phyloP scores from a whole-genome alignment of 352 stramenopile genomes.

The Phytopythium ostracodes region DNA sequence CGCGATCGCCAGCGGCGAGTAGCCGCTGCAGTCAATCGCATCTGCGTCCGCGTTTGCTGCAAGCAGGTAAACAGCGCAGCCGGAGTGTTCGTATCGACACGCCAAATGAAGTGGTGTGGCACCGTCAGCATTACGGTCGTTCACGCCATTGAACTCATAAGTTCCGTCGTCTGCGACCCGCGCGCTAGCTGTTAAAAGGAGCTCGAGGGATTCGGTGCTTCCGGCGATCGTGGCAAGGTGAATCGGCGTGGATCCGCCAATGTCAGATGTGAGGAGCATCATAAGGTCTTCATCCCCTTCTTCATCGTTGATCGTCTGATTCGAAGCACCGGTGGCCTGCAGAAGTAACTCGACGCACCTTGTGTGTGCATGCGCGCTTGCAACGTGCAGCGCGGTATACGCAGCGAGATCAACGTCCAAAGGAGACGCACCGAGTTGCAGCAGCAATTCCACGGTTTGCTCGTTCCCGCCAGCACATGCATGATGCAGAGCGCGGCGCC shows the following conservation, averaged over 20 bases:
- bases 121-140: slow-evolving; percentile 36
- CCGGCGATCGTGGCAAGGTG: slow-evolving; percentile 28
- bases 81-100: slow-evolving; percentile 24
- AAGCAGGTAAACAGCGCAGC: slow-evolving; percentile 60
- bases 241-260: slow-evolving; percentile 25
- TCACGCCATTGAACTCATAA: slow-evolving; percentile 56
- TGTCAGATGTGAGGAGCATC: slow-evolving; percentile 5
- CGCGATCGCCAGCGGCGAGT: slow-evolving; percentile 36
- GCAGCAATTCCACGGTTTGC: slow-evolving; percentile 40
- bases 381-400: slow-evolving; percentile 55
- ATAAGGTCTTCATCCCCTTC: not conserved
- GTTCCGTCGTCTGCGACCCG: slow-evolving; percentile 23
- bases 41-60: slow-evolving; percentile 50
- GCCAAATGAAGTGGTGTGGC: slow-evolving; percentile 59
- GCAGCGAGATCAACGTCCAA: slow-evolving; percentile 35
- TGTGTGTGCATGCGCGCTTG: slow-evolving; percentile 41
- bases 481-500: slow-evolving; percentile 47
- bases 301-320: no score
- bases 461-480: slow-evolving; percentile 40
- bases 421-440: slow-evolving; percentile 28
- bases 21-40: slow-evolving; percentile 20
- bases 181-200: slow-evolving; percentile 49
- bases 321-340: slow-evolving; percentile 3
- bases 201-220: slow-evolving; percentile 37
- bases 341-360: slow-evolving; percentile 53